These are phyloP conservation scores for Cladosporium cucumerinum DNA, from an alignment of 2,329 filamentous ascomycete genomes.

Conservation along the genomic window DNA sequence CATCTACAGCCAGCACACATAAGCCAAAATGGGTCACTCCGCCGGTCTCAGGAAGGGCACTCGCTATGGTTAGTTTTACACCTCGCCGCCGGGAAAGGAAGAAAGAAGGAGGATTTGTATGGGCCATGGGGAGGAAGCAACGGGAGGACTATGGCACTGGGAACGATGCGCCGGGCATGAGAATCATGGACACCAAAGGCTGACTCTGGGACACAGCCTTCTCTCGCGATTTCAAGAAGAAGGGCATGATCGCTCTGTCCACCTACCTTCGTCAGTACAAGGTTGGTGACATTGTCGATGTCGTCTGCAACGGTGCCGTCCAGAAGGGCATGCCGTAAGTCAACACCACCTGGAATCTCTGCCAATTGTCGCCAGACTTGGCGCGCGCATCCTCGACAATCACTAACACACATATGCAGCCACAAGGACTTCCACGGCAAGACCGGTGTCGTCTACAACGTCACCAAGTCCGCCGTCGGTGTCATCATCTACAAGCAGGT, in stretches of 20 bases:
- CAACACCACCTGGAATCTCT: slow-evolving; percentile 12
- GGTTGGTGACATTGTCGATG: slow-evolving; percentile 98
- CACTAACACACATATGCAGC: slow-evolving; percentile 45
- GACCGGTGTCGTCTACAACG: slow-evolving; percentile 72
- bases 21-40: slow-evolving; percentile 53
- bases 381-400: not conserved
- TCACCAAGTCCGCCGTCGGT: slow-evolving; percentile 95
- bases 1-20: slow-evolving; percentile 27
- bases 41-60: slow-evolving; percentile 45
- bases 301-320: slow-evolving; percentile 97
- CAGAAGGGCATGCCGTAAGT: slow-evolving; percentile 81
- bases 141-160: slow-evolving; percentile 42
- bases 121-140: not conserved
- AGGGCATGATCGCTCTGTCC: slow-evolving; percentile 87
- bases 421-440: slow-evolving; percentile 99
- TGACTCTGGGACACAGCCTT: slow-evolving; percentile 54
- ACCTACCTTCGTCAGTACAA: slow-evolving; percentile 95
- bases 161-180: not conserved
- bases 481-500: slow-evolving; percentile 99
- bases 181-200: slow-evolving; percentile 18
- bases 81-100: slow-evolving; percentile 8
- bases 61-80: slow-evolving; percentile 38
- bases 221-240: slow-evolving; percentile 89
- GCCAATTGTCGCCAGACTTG: not conserved
- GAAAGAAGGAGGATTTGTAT: slow-evolving; percentile 14